These are phyloP conservation scores for Penicillium occitanis DNA, from an alignment of 2,329 filamentous ascomycete genomes.

Conservation along the genomic window DNA sequence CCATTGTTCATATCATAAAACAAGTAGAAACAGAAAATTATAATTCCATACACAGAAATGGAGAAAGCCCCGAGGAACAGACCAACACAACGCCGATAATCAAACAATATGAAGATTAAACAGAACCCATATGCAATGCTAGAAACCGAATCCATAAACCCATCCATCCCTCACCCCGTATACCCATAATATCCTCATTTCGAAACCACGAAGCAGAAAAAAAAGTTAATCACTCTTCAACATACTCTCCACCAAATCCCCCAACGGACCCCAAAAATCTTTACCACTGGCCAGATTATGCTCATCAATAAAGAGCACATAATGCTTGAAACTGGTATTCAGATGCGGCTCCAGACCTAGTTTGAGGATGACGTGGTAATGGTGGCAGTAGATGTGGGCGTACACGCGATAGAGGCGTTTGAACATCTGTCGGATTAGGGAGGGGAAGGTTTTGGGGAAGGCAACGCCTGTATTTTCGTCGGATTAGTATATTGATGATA, in stretches of 20 bases:
- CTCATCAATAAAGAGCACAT: constrained; percentile 97
- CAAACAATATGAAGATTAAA: neutral
- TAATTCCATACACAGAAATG: neutral
- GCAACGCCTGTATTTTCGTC: constrained; percentile 65
- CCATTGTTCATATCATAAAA: neutral
- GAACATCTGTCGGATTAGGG: constrained; percentile 91
- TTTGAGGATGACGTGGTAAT: constrained; percentile 95
- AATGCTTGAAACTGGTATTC: constrained; percentile 99
- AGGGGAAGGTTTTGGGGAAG: constrained; percentile 88
- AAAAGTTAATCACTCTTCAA: constrained; percentile 74
- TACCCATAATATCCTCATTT: neutral
- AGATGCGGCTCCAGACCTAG: constrained; percentile 94
- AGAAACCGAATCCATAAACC: neutral
- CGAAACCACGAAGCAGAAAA: neutral
- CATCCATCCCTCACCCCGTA: neutral
- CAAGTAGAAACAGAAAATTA: neutral
- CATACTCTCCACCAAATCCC: constrained; percentile 97
- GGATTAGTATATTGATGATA: neutral
- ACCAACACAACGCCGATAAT: neutral
- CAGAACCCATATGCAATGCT: constrained; percentile 17
- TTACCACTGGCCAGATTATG: constrained; percentile 88
- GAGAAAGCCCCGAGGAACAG: neutral
- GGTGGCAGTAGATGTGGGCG: constrained; percentile 99
- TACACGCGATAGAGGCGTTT: constrained; percentile 99
- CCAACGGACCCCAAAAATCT: constrained; percentile 95